Evolutionary conservation across 768 basidiomycete species (phyloP).

Genomic region (Daedaleopsis sinensis): DNA sequence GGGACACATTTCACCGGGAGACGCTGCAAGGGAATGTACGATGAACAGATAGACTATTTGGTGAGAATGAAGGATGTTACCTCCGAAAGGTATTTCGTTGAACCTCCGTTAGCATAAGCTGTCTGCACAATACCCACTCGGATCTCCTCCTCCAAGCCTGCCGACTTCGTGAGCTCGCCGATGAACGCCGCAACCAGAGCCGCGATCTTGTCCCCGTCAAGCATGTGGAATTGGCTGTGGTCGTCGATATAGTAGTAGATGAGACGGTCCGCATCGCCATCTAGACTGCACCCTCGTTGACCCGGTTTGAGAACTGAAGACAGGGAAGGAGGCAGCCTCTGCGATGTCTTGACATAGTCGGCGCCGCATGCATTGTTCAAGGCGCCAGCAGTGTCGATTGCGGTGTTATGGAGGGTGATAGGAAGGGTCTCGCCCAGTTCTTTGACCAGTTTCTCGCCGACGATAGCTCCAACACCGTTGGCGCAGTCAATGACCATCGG

Average conservation of each 20-base stretch:
- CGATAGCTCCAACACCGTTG: slow-evolving; percentile 92
- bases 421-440: slow-evolving; percentile 64
- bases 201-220: slow-evolving; percentile 99
- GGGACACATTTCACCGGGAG: slow-evolving; percentile 94
- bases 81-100: slow-evolving; percentile 87
- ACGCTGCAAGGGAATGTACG: slow-evolving; percentile 49
- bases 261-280: slow-evolving; percentile 96
- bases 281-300: slow-evolving; percentile 89
- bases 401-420: slow-evolving; percentile 70
- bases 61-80: slow-evolving; percentile 43
- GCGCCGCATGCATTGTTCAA: slow-evolving; percentile 92
- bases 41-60: not conserved
- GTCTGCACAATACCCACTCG: slow-evolving; percentile 97
- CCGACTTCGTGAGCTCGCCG: slow-evolving; percentile 82
- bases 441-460: slow-evolving; percentile 61
- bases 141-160: slow-evolving; percentile 76
- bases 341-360: slow-evolving; percentile 94
- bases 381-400: slow-evolving; percentile 62
- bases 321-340: slow-evolving; percentile 83
- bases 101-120: slow-evolving; percentile 97
- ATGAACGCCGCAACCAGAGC: slow-evolving; percentile 92
- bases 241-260: slow-evolving; percentile 94
- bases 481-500: slow-evolving; percentile 92
- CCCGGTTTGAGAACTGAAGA: slow-evolving; percentile 62
- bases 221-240: slow-evolving; percentile 77